Base-by-base conservation (phyloP, 176 grass and related monocot genomes). In the Cymbopogon citratus region DNA sequence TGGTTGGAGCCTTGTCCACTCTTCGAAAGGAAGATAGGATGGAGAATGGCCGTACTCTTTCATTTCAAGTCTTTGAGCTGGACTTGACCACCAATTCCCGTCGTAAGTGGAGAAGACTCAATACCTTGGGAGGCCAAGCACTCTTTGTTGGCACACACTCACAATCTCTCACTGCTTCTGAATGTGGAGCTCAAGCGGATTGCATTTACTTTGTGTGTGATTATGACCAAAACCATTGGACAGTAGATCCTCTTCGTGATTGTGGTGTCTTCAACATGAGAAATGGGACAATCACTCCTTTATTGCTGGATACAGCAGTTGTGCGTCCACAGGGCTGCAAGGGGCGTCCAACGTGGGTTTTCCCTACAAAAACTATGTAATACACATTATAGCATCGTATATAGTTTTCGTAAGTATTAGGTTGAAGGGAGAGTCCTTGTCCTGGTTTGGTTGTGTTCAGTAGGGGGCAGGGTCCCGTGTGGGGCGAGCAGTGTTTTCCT, bases 161-260 rank as follows among this genome's bases (percentile, higher is more conserved):
- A 3, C 73, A 49, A 76, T 79, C 23, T 10, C 14, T 84, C 1
- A 40, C 57, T 73, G 57, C 84, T 16, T n/a, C 8, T 23, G 35
- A 85, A 26, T 25, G 19, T 72, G 51, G 74, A 36, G 75, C 13
- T 18, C 26, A 14, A 7, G 65, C 35, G 16, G 48, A 76, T 7
- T 84, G 73, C 35, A 76, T 84, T 34, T 84, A 84, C 36, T 84
- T 84, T 45, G 29, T 68, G 14, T 14, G 44, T 10, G 81, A 76
- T 34, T 84, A 68, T 19, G n/a, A 5, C 2, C 3, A 0, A 5
- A 6, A 21, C 4, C 12, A 19, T 13, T 16, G 46, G 46, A 51
- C 46, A 25, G 0, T 5, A 2, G 62, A 52, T 21, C 61, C 71
- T 57, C 21, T 57, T 23, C 0, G 31, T 0, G 63, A 84, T 9